A percentile compares a stretch with the other conserved stretches of the same genome.
These are phyloP conservation scores for Myxozyma sirexii DNA, from an alignment of 805 yeast genomes.

Conservation along the genomic window DNA sequence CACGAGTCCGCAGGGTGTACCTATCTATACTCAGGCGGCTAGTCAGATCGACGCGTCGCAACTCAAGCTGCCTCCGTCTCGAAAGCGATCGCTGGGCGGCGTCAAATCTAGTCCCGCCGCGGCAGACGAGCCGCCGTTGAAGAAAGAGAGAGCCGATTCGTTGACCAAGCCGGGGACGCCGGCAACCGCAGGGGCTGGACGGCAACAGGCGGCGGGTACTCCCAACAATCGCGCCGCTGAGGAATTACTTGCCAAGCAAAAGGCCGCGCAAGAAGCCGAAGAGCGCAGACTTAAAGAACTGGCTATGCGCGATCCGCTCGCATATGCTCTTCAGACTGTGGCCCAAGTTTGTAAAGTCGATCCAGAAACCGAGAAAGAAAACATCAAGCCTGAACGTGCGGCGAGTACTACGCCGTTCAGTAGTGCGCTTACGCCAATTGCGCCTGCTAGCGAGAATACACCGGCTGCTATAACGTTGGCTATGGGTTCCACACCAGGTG, in stretches of 20 bases:
- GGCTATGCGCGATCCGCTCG: constrained; percentile 30
- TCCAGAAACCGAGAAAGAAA: constrained; percentile 15
- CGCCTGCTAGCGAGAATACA: neutral
- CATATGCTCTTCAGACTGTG: constrained; percentile 28
- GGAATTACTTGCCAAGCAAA: constrained; percentile 11
- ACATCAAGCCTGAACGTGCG: neutral
- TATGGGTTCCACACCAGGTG: neutral
- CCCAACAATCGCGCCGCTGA: neutral
- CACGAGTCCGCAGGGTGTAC: constrained; percentile 31
- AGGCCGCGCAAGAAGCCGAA: constrained; percentile 22
- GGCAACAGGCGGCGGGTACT: neutral
- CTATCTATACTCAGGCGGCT: constrained; percentile 24
- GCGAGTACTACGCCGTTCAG: neutral
- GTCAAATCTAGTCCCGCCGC: constrained; percentile 8
- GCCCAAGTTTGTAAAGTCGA: constrained; percentile 29
- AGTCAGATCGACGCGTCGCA: constrained; percentile 23
- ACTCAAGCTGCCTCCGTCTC: constrained; percentile 23
- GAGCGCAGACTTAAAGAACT: constrained; percentile 18
- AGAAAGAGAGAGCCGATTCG: constrained; percentile 18
- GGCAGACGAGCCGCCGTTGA: constrained; percentile 27
- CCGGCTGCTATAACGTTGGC: neutral
- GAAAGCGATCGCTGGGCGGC: constrained; percentile 22
- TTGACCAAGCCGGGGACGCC: constrained; percentile 1
- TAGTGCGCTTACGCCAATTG: neutral
- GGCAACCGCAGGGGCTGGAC: neutral